Evolutionary conservation across 2,329 filamentous ascomycete genomes (phyloP).

Genomic region (Malbranchea zuffiana): DNA sequence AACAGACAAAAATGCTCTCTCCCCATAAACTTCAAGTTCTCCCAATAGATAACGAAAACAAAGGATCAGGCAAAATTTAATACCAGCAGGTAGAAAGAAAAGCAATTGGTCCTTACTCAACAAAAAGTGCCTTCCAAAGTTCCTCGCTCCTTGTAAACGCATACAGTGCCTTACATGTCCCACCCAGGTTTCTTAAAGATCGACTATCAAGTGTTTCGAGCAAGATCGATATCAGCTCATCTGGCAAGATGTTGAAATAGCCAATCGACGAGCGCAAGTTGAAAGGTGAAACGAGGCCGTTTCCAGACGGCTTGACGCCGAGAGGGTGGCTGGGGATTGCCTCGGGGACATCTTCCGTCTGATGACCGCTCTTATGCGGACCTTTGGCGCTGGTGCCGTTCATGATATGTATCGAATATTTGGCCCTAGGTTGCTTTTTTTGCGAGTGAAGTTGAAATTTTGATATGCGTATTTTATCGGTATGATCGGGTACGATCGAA

Average conservation of each 20-base stretch:
- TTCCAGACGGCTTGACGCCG: slow-evolving; percentile 76
- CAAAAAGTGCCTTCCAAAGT: slow-evolving; percentile 74
- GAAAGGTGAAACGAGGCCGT: slow-evolving; percentile 56
- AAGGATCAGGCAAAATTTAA: not conserved
- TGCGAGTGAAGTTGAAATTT: too few relatives aligned
- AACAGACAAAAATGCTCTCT: too few relatives aligned
- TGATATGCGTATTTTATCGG: too few relatives aligned
- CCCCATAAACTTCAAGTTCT: too few relatives aligned
- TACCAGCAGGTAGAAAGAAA: slow-evolving; percentile 2
- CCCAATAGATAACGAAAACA: too few relatives aligned
- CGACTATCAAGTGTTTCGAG: slow-evolving; percentile 62
- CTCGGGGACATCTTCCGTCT: slow-evolving; percentile 32
- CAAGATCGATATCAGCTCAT: slow-evolving; percentile 66
- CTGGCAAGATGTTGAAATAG: slow-evolving; percentile 56
- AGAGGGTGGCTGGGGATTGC: slow-evolving; percentile 69
- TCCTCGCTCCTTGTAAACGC: slow-evolving; percentile 78
- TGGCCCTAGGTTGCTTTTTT: not conserved
- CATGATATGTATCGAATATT: slow-evolving; percentile 3
- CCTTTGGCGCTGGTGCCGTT: not conserved
- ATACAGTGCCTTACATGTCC: slow-evolving; percentile 74
- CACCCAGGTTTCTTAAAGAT: slow-evolving; percentile 55
- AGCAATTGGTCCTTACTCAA: slow-evolving; percentile 55
- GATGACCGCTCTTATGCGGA: not conserved
- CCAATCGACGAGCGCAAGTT: slow-evolving; percentile 60
- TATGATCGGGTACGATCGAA: too few relatives aligned